phyloP scores from a whole-genome alignment of 208 protist species.

The Leishmania tarentolae region DNA sequence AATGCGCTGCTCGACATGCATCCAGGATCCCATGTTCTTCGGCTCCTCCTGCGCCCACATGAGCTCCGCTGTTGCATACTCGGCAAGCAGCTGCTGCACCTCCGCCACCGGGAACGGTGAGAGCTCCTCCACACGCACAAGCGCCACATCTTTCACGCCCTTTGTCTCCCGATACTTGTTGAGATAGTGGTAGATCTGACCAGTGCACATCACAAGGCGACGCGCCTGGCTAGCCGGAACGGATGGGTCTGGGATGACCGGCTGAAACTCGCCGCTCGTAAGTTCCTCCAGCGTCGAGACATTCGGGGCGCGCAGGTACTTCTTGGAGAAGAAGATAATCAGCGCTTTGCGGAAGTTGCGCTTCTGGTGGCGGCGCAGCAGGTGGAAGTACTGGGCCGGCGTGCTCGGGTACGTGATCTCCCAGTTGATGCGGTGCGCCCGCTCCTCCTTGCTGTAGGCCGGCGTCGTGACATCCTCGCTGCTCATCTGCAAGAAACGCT shows the following conservation, averaged over 20 bases:
- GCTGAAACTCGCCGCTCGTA: conserved; percentile 61
- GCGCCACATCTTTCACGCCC: conserved; percentile 74
- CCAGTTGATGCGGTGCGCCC: conserved; percentile 85
- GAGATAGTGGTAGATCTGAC: conserved; percentile 97
- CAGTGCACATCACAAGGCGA: conserved; percentile 95
- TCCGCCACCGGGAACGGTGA: conserved; percentile 97
- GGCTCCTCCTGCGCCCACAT: conserved; percentile 98
- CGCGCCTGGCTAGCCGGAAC: conserved; percentile 72
- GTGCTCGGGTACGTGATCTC: conserved; percentile 94
- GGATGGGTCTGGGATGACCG: conserved; percentile 77
- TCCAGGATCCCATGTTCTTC: conserved; percentile 96
- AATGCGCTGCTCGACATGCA: conserved; percentile 82
- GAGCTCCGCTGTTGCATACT: conserved; percentile 92
- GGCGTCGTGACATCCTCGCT: conserved; percentile 90
- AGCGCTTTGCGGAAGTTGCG: conserved; percentile 99
- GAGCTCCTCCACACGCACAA: conserved; percentile 96
- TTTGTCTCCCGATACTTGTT: conserved; percentile 66
- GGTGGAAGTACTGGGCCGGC: conserved; percentile 99
- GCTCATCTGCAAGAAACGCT: conserved; percentile 97
- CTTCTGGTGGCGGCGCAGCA: conserved; percentile 96
- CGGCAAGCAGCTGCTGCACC: conserved; percentile 75
- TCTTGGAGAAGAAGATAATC: conserved; percentile 94
- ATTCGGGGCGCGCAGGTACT: conserved; percentile 88
- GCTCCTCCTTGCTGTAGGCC: conserved; percentile 64
- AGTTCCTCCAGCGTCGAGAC: conserved; percentile 75